Base-by-base conservation (phyloP, 2,329 filamentous ascomycete species). In the Botryosphaeria agaves region DNA sequence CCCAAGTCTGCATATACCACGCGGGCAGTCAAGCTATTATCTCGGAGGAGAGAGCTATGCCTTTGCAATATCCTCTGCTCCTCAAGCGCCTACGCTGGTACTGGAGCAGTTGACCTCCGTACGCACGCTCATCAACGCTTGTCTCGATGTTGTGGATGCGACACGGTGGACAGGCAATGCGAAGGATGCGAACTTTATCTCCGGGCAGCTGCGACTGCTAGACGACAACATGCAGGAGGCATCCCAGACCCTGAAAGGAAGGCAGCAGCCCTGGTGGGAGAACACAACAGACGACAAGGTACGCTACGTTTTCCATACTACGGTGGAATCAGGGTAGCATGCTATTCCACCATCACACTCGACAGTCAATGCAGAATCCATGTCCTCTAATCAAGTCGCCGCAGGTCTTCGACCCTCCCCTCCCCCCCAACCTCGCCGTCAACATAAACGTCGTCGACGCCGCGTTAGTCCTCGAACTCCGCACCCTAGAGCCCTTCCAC, bases 61-160 rank as follows among this genome's bases (percentile, higher is more conserved):
- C 34, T 51, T 72, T 33, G 56, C 54, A 37, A 54, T 71, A 29
- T 69, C 63, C 5, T 57, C 56, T 26, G 52, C 57, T 3, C 60
- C 67, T n/a, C 55, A 60, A 28, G 64, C 66, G 3, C 65, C 69
- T 3, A 64, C 64, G 3, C 56, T 78, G 18, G 56, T 68, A 9
- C 66, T 95, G 30, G 63, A 69, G 11, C 74, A 84, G 35, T 66
- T 94, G 30, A 72, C 73, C 14, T 59, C 68, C 7, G 69, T 89
- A 8, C 71, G 82, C 37, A 71, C 72, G n/a, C 63, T 84, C 24
- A 75, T 95, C 41, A 87, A 79, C 36, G 71, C 82, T 44, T 76
- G 81, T 34, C 69, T 94, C 38, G 82, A 91, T 51, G 72, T 92
- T 28, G 73, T 93, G 29, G 71, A 77, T 42, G 68, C 91, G 11